Evolutionary conservation across 2,329 filamentous ascomycete genomes (phyloP), one percentile per base, ranked within the genome.

Genomic region (Curvularia spicifera): DNA sequence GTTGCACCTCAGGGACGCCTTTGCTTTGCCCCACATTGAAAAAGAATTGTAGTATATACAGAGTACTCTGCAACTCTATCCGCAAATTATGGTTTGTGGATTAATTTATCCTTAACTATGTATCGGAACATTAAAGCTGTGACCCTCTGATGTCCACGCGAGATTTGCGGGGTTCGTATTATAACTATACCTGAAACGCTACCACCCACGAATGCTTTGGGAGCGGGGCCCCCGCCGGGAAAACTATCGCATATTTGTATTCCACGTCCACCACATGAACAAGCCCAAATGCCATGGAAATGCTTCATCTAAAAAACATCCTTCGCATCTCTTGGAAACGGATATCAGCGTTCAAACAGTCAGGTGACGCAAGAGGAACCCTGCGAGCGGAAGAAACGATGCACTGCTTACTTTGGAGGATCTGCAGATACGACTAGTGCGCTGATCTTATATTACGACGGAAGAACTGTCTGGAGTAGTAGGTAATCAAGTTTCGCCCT

Each of bases 161-260:
- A 49, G 22, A 37, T 49, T 26, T 49, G 46, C 46, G 46, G 46
- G 46, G 46, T 49, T 49, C 46, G 46, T 49, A 35, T 49, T 39
- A 31, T 24, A 37, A 26, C 46, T 39, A 37, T 49, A 49, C 46
- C 46, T 37, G 46, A 49, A 49, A 49, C 46, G 31, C 31, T 49
- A 1, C 6, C 46, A 47, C 44, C 28, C n/a, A 44, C 9, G 28
- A 47, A 28, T 31, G 28, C n/a, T 13, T 47, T n/a, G 7, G 28
- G n/a, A 31, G 44, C 44, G 31, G 26, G 20, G 22, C 31, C 20
- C 18, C 31, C 29, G 46, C 46, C 20, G 31, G 46, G 31, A 49
- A 49, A 49, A 49, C 46, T 26, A 37, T 49, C 18, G 13, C 31
- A 49, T 26, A 15, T 39, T 18, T 49, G 12, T 26, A 39, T 24